Evolutionary conservation across 331 rosid species (phyloP), one percentile per base, ranked within the genome.

Genomic region (Telfairia occidentalis): DNA sequence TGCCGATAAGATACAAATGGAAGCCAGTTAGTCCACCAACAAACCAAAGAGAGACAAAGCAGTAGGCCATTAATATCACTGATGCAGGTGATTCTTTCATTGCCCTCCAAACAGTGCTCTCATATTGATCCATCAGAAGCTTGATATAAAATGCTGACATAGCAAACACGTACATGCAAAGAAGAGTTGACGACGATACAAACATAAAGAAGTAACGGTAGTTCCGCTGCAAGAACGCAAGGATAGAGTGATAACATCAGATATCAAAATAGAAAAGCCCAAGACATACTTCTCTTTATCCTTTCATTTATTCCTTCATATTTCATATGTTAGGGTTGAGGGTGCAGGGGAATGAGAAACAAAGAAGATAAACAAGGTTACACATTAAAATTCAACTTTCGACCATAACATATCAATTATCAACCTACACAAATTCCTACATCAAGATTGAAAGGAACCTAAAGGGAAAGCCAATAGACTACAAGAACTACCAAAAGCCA

Each of bases 21-120:
- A 90, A 92, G 83, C 97, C 96, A 38, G 96, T 90, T 73, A 92
- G 83, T 76, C 98, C 98, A 83, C 97, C 98, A 78, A 92, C 96
- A 82, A 92, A 92, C 98, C 97, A 92, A 52, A 92, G 83, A 55
- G 96, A 85, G 74, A 92, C 83, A 83, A 90, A 92, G 82, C 92
- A 90, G 79, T 87, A 92, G 38, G 82, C 90, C 98, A 92, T 90
- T 76, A 92, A 83, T 74, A 92, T 83, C 81, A 92, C 90, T 43
- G 97, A 90, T 52, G 90, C 89, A 59, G 96, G 97, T 65, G 98
- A 92, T 59, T 89, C 93, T 85, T 87, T 86, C 89, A 92, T 89
- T n/a, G 96, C 98, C 86, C 78, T 89, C 98, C 97, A 92, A 67
- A 92, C 96, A 46, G 96, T 85, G 79, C 96, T 73, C 1, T 82